phyloP scores from a whole-genome alignment of 2,329 filamentous ascomycete genomes.

The Neocatenulostroma microsporum region DNA sequence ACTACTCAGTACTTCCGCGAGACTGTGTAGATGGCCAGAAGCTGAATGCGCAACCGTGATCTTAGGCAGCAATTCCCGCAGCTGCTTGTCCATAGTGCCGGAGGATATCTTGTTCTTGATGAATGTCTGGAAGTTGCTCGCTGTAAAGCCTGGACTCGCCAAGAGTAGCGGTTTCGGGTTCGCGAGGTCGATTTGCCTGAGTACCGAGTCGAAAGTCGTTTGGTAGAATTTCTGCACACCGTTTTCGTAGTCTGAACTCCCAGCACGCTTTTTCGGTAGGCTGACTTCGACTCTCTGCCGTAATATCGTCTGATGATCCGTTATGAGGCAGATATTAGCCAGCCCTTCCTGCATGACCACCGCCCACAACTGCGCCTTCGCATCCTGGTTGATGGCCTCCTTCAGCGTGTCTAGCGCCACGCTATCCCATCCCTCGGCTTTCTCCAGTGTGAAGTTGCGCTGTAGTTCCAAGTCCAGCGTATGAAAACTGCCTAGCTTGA shows the following conservation, averaged over 20 bases:
- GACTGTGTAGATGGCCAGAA: slow-evolving; percentile 75
- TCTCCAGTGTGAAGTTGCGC: slow-evolving; percentile 80
- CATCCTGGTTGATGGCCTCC: slow-evolving; percentile 70
- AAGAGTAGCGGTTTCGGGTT: slow-evolving; percentile 66
- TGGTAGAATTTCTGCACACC: slow-evolving; percentile 60
- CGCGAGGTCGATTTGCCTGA: slow-evolving; percentile 68
- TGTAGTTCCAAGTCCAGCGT: slow-evolving; percentile 80
- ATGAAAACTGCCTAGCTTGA: slow-evolving; percentile 60
- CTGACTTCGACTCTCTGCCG: slow-evolving; percentile 61
- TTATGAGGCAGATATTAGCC: slow-evolving; percentile 76
- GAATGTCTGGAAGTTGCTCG: slow-evolving; percentile 70
- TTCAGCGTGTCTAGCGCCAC: slow-evolving; percentile 70
- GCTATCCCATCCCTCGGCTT: slow-evolving; percentile 80
- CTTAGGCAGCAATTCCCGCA: slow-evolving; percentile 56
- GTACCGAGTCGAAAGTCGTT: slow-evolving; percentile 64
- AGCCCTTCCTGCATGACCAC: slow-evolving; percentile 89
- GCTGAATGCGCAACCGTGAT: slow-evolving; percentile 72
- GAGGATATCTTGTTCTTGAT: slow-evolving; percentile 54
- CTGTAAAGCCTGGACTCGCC: slow-evolving; percentile 83
- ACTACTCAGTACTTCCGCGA: slow-evolving; percentile 79
- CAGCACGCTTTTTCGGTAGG: slow-evolving; percentile 60
- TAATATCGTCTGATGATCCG: slow-evolving; percentile 68
- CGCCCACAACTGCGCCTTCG: slow-evolving; percentile 74
- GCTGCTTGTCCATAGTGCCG: slow-evolving; percentile 64
- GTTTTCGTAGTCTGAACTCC: slow-evolving; percentile 57